phyloP scores from a whole-genome alignment of 257 asterid species.

The Nyctanthes arbortristis region DNA sequence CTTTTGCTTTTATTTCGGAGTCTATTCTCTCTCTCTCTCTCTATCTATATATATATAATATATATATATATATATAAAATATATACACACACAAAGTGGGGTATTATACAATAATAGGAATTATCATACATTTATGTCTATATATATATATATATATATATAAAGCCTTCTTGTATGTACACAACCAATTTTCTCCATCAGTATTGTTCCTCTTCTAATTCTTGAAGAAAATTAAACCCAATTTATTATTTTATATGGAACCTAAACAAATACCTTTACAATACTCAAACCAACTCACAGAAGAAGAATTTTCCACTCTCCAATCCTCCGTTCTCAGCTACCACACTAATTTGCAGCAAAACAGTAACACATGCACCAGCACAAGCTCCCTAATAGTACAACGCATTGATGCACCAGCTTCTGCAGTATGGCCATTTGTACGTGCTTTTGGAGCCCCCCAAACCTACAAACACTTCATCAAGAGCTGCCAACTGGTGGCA shows the following conservation, averaged over 20 bases:
- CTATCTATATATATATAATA: no score
- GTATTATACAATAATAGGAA: no score
- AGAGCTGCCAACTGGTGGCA: slow-evolving; percentile 20
- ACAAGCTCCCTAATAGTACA: slow-evolving; percentile 21
- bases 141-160: no score
- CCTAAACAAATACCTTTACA: neutral
- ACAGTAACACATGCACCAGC: slow-evolving; percentile 17
- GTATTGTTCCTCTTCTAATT: no score
- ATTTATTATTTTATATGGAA: neutral
- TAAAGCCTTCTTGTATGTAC: no score
- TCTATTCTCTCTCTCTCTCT: no score
- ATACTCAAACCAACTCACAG: slow-evolving; percentile 3
- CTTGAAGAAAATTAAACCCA: no score
- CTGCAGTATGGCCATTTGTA: slow-evolving; percentile 22
- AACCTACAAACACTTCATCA: slow-evolving; percentile 25
- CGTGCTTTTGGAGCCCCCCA: slow-evolving; percentile 24
- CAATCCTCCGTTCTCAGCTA: slow-evolving; percentile 14
- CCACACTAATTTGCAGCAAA: slow-evolving; percentile 8
- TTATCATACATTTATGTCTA: no score
- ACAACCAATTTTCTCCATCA: neutral
- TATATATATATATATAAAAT: no score
- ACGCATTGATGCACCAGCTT: slow-evolving; percentile 25
- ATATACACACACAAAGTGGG: no score
- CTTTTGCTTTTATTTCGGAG: no score
- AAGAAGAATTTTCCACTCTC: slow-evolving; percentile 10